Base-by-base conservation (phyloP, 2,329 filamentous ascomycete genomes). In the Hymenoscyphus infarciens region DNA sequence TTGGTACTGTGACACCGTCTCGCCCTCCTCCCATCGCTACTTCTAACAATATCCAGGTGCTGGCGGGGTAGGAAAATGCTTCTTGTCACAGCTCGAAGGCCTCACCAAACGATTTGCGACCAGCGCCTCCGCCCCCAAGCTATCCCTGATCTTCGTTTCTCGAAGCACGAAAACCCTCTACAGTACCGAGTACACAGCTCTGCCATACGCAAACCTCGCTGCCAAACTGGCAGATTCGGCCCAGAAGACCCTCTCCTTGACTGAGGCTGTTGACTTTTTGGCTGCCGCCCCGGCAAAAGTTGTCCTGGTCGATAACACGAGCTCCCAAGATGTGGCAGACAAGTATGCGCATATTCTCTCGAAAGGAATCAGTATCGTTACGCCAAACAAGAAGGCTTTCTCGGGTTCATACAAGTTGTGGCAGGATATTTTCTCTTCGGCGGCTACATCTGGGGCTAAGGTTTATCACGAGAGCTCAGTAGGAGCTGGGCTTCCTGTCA, bases 301-400 rank as follows among this genome's bases (percentile, higher is more conserved):
- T 53, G 82, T 99, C 54, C 81, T 99, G 33, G 88, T 99, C 68
- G 95, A 99, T 83, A 98, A 98, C 80, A 99, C 95, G 59, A 96
- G 91, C 77, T 93, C 91, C 70, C 89, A 94, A 71, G 87, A 90
- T 67, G 83, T 99, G 33, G 95, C 94, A 57, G 85, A 90, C 65
- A 79, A 85, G 33, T 99, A 99, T 77, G 93, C 95, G 1, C 76
- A 83, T 56, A 91, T 96, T 76, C 81, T 99, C 65, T 83, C 85
- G 72, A 85, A 87, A 67, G 94, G 93, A 13, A 88, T 99, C 76
- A 94, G 87, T 77, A 87, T 99, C 71, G 91, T 98, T 31, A 99
- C 95, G 0, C 93, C 95, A 53, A 99, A 98, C 83, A 99, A 99
- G 82, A 99, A 99, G 79, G 94, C 90, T 15, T 99, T 99, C 78